Base-by-base conservation (phyloP, 352 stramenopile species). In the Phytophthora sansomeana region DNA sequence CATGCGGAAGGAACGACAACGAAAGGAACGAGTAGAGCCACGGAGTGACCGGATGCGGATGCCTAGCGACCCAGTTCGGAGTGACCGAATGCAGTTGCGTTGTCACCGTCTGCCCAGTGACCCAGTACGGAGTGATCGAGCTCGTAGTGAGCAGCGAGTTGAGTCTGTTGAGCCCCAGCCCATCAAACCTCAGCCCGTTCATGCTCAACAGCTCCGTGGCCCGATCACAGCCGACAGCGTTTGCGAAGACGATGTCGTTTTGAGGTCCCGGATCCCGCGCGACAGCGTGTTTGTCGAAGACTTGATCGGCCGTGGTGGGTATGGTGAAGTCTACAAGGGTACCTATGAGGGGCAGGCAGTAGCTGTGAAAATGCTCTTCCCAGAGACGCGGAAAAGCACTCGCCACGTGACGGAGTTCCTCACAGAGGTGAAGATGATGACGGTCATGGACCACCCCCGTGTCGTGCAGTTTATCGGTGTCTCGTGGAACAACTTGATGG, bases 401-500 rank as follows among this genome's bases (percentile, higher is more conserved):
- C 44, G 58, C 0, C 54, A 83, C 19, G 74, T 83, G 56, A 78
- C 76, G 2, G 69, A 74, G 8, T 88, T 91, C 49, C 55, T 87
- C 19, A 78, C 64, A 0, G 80, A 91, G 54, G 71, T 83, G 11
- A 83, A 83, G 52, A 65, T 91, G 46, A 78, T 84, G 67, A 71
- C 72, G 4, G 48, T 60, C 28, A 67, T 89, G 13, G 64, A 88
- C 24, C 78, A 85, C 50, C 48, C 62, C 0, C 65, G 73, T 17
- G 72, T 91, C 19, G 80, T 89, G 10, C 38, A 68, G n/a, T 91
- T 85, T 35, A 19, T 89, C 11, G 78, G 74, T n/a, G 78, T 89
- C 11, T 75, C 72, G 1, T 91, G 82, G 82, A 77, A 87, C 38
- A 74, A 74, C 24, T 64, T 89, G 11, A 68, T 74, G 30, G 82